These are phyloP conservation scores for Deuterostichococcus epilithicus DNA, from an alignment of 139 green algal species.

Conservation along the genomic window DNA sequence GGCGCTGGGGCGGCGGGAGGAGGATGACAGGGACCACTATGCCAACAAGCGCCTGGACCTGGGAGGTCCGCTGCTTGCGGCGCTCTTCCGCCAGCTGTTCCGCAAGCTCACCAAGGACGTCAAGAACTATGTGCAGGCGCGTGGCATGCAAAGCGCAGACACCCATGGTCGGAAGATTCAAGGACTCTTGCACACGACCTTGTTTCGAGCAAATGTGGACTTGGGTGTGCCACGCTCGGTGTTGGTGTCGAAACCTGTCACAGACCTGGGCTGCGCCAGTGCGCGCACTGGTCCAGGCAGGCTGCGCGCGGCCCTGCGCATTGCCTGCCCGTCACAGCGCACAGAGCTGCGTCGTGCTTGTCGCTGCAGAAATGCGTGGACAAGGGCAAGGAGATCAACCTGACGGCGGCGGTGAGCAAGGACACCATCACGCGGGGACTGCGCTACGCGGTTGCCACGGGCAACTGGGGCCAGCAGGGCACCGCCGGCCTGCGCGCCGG, in stretches of 20 bases:
- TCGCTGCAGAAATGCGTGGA: conserved; percentile 61
- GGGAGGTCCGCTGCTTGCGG: conserved; percentile 77
- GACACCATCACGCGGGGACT: conserved; percentile 90
- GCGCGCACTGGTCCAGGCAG: no score
- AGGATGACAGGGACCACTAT: conserved; percentile 98
- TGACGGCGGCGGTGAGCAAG: conserved; percentile 80
- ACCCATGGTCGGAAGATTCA: no score
- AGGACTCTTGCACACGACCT: no score
- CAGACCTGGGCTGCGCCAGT: no score
- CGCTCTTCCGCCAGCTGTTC: conserved; percentile 89
- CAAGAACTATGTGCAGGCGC: conserved; percentile 66
- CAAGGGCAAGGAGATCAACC: conserved; percentile 72
- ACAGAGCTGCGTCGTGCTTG: no score
- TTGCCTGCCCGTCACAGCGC: no score
- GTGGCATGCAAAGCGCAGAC: not conserved
- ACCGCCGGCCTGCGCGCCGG: conserved; percentile 72
- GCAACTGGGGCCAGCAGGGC: conserved; percentile 94
- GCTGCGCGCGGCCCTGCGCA: no score
- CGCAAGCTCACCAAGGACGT: conserved; percentile 92
- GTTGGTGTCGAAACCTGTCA: no score
- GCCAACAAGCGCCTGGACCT: conserved; percentile 97
- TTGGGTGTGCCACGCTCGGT: no score
- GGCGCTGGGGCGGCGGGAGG: conserved; percentile 55
- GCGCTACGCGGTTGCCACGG: conserved; percentile 94
- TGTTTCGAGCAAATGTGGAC: no score